Base-by-base conservation (phyloP, 2,329 filamentous ascomycete species). In the Mycogone perniciosa region DNA sequence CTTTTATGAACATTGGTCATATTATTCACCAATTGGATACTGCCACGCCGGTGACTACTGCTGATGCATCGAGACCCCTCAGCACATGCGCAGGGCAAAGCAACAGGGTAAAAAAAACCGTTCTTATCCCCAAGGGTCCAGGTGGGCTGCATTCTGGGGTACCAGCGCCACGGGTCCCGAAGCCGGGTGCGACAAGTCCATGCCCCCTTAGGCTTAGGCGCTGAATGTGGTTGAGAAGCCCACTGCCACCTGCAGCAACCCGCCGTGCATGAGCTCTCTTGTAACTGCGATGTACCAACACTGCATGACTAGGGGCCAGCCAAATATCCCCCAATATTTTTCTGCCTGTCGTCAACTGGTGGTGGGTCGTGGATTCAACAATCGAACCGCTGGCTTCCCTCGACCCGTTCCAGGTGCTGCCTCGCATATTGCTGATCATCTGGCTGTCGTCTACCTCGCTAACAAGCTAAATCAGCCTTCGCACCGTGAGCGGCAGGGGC, bases 331-430 rank as follows among this genome's bases (percentile, higher is more conserved):
- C 65, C 64, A 64, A 65, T 60, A 63, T 64, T 64, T 66, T 64
- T 56, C 59, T 59, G 46, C 54, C 59, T 13, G 46, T 42, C 54
- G 59, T 58, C 58, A 61, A 55, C 61, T 61, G 61, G 57, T 61
- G 60, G 65, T 67, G 65, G 65, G 64, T 57, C 64, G 30, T 57
- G 39, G 48, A 64, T 67, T 67, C 65, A 67, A 67, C 65, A 67
- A 67, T 66, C 63, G 58, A 61, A 50, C 56, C 49, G 52, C 40
- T 54, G 34, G 41, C 38, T 52, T 50, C 51, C 42, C 46, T 48
- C 49, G 44, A 44, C 57, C 59, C 58, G 57, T 63, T 59, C 57
- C 45, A 50, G 20, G 20, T 20, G 20, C 59, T 59, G 46, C 44
- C 43, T 54, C 30, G 44, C 29, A 13, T 34, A 38, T 31, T 50